Base-by-base conservation (phyloP, 306 rosid genomes). In the Fragaria vesca region DNA sequence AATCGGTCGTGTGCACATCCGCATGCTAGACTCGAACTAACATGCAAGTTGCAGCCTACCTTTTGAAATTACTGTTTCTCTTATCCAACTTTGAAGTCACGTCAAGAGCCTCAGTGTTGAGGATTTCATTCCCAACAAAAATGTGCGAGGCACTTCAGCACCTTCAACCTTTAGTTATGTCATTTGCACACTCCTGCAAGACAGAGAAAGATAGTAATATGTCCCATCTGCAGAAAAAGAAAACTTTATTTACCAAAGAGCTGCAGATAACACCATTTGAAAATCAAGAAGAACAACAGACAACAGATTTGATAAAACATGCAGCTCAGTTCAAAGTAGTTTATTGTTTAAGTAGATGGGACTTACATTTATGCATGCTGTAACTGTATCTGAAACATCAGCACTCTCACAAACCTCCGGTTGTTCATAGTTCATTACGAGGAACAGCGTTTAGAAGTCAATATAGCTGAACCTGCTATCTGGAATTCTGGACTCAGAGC, bases 31-130 rank as follows among this genome's bases (percentile, higher is more conserved):
- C 28, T 58, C 20, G 9, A 62, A 62, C n/a, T 62, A 28, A 70
- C 48, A 40, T 4, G 9, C 48, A 43, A 6, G 16, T 67, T 62
- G 43, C 61, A 32, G 72, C 87, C 24, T 86, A 93, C 97, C 92
- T 28, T 4, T 90, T 92, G 73, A 90, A 76, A 68, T 93, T 96
- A 71, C 94, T 81, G 74, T 76, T 86, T 88, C 92, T 86, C 79
- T 83, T 79, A 72, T 90, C 97, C 38, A 87, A 78, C 77, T 90
- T 90, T 24, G 93, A 83, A 55, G 91, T 83, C 96, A 93, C 86
- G 76, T 89, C 76, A 38, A 89, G 36, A 12, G 36, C 36, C 34
- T 30, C 36, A 11, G 66, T 3, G 16, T 60, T 26, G 6, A 11
- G 34, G 18, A 60, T 60, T 20, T 55, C 66, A 24, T n/a, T 3